Evolutionary conservation across 2,329 filamentous ascomycete genomes (phyloP), one percentile per base, ranked within the genome.

Genomic region (Arthrobotrys conoides): DNA sequence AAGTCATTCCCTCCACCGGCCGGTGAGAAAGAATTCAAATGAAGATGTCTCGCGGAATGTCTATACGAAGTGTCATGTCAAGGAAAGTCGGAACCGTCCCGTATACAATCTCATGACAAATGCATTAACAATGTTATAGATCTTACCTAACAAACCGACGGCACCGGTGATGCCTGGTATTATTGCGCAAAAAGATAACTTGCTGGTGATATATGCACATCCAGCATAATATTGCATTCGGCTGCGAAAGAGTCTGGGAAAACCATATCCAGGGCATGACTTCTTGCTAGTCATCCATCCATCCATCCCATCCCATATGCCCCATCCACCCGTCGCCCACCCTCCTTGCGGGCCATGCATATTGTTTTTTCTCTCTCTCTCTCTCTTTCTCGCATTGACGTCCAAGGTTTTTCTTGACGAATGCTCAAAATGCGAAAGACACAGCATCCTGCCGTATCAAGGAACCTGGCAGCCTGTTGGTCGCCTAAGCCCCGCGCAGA

Each of bases 401-500:
- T 61, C 57, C 57, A 61, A 61, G 57, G 57, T 44, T 61, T 59
- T 44, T 20, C 57, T 27, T 61, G 57, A 61, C 20, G 55, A 61
- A 61, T 24, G 20, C 41, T 44, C 36, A 44, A 61, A 41, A 44
- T 61, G 57, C 57, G 36, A 61, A 61, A 18, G 10, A 33, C 36
- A 61, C 55, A 61, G 55, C 33, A 61, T 61, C 55, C 55, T 61
- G 57, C 57, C 57, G 36, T 61, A 61, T 61, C 57, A 57, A 33
- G 57, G 44, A 41, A 69, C 63, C 65, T 33, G 38, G 65, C 18
- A 64, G 61, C 33, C 48, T 68, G 71, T 53, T 64, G 38, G 55
- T 77, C 72, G 72, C 72, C 72, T 70, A 78, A 72, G 75, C 75
- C 75, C 63, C 68, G 75, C 68, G 75, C 68, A 75, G 57, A 61